Evolutionary conservation across 73 alveolate species (phyloP).

Genomic region (Tetrahymena thermophila): DNA sequence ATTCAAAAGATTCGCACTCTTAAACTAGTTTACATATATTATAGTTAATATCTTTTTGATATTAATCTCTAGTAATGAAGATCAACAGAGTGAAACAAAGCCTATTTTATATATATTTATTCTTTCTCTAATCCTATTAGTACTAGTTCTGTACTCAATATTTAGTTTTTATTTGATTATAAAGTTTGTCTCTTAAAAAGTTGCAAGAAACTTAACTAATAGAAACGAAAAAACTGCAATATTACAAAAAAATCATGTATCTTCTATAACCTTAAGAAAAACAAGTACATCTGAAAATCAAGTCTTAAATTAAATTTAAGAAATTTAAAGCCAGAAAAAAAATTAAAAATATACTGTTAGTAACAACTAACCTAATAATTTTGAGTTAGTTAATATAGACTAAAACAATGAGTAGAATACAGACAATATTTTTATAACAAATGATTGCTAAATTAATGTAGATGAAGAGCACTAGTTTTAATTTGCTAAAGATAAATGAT

Average conservation of each 20-base stretch:
- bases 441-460: background rate
- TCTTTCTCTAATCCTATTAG: background rate
- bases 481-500: background rate
- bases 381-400: background rate
- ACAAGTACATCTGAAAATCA: background rate
- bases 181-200: background rate
- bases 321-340: no score
- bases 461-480: background rate
- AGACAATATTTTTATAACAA: background rate
- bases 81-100: background rate
- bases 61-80: background rate
- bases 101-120: background rate
- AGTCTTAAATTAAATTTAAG: background rate
- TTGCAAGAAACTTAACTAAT: background rate
- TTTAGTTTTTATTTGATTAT: background rate
- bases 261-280: background rate
- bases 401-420: background rate
- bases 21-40: background rate
- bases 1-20: background rate
- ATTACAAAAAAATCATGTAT: background rate
- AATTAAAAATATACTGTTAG: background rate
- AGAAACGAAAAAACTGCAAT: background rate
- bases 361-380: no score
- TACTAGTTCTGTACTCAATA: background rate
- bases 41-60: background rate